These are phyloP conservation scores for Ustilago cynodontis DNA, from an alignment of 1,284 basidiomycete genomes.

Conservation along the genomic window DNA sequence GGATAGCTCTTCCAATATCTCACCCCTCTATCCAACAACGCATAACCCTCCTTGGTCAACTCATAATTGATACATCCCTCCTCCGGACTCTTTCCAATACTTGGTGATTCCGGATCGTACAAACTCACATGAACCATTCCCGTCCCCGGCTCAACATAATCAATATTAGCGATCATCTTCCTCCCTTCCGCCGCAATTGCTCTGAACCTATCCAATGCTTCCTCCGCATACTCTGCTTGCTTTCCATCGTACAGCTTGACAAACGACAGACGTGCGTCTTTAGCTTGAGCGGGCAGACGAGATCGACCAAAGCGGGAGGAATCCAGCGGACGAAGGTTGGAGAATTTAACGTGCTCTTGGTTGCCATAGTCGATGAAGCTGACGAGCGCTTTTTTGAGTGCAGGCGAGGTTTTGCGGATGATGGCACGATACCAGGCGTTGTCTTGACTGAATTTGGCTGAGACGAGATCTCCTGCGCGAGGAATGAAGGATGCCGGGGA, in stretches of 20 bases:
- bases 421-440: conserved; percentile 64
- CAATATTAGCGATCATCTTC: conserved; percentile 66
- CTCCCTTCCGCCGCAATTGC: conserved; percentile 54
- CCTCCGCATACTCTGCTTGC: conserved; percentile 58
- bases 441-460: conserved; percentile 74
- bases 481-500: conserved; percentile 77
- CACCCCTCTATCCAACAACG: conserved; percentile 53
- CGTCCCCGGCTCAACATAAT: conserved; percentile 51
- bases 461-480: conserved; percentile 83
- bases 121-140: conserved; percentile 51
- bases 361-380: conserved; percentile 64
- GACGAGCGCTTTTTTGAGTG: conserved; percentile 50
- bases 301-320: conserved; percentile 50
- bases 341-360: conserved; percentile 51
- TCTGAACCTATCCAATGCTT: conserved; percentile 60
- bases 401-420: conserved; percentile 47
- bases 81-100: conserved; percentile 45
- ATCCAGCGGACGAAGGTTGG: conserved; percentile 57
- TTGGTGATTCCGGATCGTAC: conserved; percentile 59
- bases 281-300: conserved; percentile 49
- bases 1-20: conserved; percentile 59
- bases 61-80: conserved; percentile 59
- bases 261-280: conserved; percentile 60
- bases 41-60: conserved; percentile 54
- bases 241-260: conserved; percentile 57